Conservation (phyloP, 768 basidiomycete genomes). For the Mycena sanguinolenta region DNA sequence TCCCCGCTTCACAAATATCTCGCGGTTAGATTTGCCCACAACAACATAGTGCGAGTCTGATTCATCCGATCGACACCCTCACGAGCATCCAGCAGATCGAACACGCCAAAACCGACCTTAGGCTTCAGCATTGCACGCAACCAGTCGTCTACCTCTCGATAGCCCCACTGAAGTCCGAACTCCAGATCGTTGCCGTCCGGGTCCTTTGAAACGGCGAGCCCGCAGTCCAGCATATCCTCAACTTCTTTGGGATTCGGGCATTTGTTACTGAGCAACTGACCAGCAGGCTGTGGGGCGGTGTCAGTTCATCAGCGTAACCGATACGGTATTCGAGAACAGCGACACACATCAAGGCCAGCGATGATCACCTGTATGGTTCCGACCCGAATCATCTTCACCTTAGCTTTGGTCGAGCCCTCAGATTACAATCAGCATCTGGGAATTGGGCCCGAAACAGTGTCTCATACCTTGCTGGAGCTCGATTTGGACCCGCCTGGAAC, state of each 20-base stretch:
- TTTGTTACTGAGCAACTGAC: neutral
- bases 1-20: too few relatives aligned
- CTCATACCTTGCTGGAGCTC: constrained; percentile 1
- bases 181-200: neutral
- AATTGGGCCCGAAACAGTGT: neutral
- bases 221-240: neutral
- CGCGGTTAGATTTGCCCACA: too few relatives aligned
- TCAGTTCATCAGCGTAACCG: neutral
- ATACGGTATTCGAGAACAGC: too few relatives aligned
- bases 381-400: neutral
- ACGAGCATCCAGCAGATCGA: neutral
- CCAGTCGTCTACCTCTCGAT: neutral
- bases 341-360: constrained; percentile 1
- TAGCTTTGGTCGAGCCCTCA: neutral
- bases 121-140: neutral
- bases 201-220: neutral
- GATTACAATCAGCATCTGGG: neutral
- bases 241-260: constrained; percentile 1
- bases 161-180: neutral
- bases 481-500: too few relatives aligned
- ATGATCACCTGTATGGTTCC: too few relatives aligned
- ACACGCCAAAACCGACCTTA: neutral
- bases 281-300: neutral
- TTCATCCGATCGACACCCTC: neutral
- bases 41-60: neutral